phyloP scores from a whole-genome alignment of 2,329 filamentous ascomycete genomes.

The Thermomyces lanuginosus region DNA sequence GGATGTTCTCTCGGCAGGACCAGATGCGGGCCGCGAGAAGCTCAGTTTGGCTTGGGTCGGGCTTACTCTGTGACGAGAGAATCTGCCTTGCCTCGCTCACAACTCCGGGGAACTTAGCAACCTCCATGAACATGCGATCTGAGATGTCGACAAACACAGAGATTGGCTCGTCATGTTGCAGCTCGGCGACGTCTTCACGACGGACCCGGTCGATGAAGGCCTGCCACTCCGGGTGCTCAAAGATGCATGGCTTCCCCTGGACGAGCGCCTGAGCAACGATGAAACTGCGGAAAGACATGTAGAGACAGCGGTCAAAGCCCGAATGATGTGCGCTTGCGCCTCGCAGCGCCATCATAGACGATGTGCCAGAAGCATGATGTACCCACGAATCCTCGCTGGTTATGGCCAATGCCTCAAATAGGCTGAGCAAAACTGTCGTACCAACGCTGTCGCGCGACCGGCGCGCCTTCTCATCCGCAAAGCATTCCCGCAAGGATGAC shows the following conservation, averaged over 20 bases:
- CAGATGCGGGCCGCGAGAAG: conserved; percentile 3
- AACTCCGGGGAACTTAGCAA: conserved; percentile 14
- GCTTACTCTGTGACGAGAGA: no score
- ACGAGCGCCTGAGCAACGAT: conserved; percentile 20
- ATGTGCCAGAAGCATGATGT: conserved; percentile 20
- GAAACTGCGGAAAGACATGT: conserved; percentile 20
- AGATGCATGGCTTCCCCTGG: conserved; percentile 18
- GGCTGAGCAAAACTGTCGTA: conserved; percentile 18
- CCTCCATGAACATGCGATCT: conserved; percentile 14
- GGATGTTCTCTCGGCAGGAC: conserved; percentile 2
- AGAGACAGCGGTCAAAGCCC: conserved; percentile 21
- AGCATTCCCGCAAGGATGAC: conserved; percentile 12
- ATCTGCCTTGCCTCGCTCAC: no score
- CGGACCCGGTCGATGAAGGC: no score
- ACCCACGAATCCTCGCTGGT: conserved; percentile 23
- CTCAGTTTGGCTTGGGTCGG: background rate
- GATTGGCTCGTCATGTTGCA: conserved; percentile 15
- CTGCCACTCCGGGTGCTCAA: conserved; percentile 21
- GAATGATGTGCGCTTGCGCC: conserved; percentile 16
- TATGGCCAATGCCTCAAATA: conserved; percentile 23
- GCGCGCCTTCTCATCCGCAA: conserved; percentile 13
- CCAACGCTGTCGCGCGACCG: conserved; percentile 19
- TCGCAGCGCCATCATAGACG: conserved; percentile 18
- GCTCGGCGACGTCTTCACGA: no score
- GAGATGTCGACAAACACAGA: conserved; percentile 16